phyloP scores from a whole-genome alignment of 164 flowering plant genomes.

The Kingdonia uniflora region DNA sequence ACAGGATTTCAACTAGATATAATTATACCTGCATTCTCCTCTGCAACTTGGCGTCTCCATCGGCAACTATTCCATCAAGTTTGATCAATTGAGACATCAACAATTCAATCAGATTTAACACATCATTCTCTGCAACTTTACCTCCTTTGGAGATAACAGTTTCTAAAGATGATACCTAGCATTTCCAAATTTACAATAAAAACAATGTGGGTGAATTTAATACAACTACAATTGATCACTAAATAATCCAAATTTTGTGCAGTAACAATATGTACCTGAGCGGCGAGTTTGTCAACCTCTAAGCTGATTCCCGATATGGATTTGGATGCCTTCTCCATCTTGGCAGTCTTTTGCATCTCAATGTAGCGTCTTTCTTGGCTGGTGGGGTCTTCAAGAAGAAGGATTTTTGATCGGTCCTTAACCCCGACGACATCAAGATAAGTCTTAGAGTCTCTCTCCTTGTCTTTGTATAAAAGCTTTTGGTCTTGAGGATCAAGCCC shows the following conservation, averaged over 20 bases:
- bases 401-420: constrained; percentile 70
- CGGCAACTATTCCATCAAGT: constrained; percentile 65
- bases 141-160: constrained; percentile 54
- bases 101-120: constrained; percentile 55
- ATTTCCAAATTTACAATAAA: constrained; percentile 8
- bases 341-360: constrained; percentile 68
- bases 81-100: constrained; percentile 84
- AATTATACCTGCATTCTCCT: constrained; percentile 78
- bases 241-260: no score
- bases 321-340: constrained; percentile 69
- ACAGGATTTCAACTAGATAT: neutral
- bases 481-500: constrained; percentile 80
- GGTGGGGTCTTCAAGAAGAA: constrained; percentile 61
- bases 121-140: constrained; percentile 57
- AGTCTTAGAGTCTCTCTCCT: constrained; percentile 67
- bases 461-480: constrained; percentile 67
- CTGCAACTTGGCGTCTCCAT: constrained; percentile 78
- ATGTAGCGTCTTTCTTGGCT: constrained; percentile 63
- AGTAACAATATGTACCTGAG: constrained; percentile 37
- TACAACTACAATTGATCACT: neutral
- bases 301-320: constrained; percentile 62
- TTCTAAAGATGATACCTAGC: constrained; percentile 77
- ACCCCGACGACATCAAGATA: constrained; percentile 68
- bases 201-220: neutral
- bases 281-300: constrained; percentile 75